Evolutionary conservation across 805 yeast genomes (phyloP).

Genomic region (Maudiozyma bulderi): DNA sequence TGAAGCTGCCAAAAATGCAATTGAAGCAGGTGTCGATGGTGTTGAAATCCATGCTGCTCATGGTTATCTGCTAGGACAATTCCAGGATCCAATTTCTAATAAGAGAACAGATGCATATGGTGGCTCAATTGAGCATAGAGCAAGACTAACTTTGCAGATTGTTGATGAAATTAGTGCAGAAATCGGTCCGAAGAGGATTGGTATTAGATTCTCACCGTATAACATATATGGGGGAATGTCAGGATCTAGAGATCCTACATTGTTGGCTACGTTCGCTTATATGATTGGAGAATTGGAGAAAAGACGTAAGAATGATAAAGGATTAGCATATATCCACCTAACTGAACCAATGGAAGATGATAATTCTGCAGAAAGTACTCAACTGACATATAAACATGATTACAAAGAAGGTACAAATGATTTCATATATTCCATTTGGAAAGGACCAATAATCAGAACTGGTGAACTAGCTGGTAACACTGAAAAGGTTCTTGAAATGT

Average conservation of each 20-base stretch:
- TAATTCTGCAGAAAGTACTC: conserved; percentile 9
- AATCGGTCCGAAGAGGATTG: conserved; percentile 42
- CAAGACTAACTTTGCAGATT: conserved; percentile 36
- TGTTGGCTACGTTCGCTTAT: conserved; percentile 29
- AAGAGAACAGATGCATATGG: conserved; percentile 49
- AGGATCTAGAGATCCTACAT: conserved; percentile 27
- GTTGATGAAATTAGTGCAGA: conserved; percentile 41
- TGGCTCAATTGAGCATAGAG: conserved; percentile 40
- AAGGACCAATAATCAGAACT: conserved; percentile 34
- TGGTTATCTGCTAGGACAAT: conserved; percentile 50
- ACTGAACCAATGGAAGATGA: conserved; percentile 33
- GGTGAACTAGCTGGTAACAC: conserved; percentile 24
- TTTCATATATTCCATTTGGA: conserved; percentile 33
- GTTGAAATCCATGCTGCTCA: conserved; percentile 62
- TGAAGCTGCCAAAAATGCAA: neutral
- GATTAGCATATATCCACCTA: conserved; percentile 32
- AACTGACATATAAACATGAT: conserved; percentile 7
- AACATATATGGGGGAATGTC: conserved; percentile 30
- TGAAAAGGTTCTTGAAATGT: conserved; percentile 21
- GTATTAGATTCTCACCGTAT: conserved; percentile 39
- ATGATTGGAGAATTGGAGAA: conserved; percentile 30
- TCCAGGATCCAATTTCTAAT: conserved; percentile 37
- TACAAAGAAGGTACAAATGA: conserved; percentile 26
- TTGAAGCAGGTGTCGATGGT: conserved; percentile 37
- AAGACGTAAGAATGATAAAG: conserved; percentile 22